Base-by-base conservation (phyloP, 805 yeast species). In the Kodamaea sagamina region DNA sequence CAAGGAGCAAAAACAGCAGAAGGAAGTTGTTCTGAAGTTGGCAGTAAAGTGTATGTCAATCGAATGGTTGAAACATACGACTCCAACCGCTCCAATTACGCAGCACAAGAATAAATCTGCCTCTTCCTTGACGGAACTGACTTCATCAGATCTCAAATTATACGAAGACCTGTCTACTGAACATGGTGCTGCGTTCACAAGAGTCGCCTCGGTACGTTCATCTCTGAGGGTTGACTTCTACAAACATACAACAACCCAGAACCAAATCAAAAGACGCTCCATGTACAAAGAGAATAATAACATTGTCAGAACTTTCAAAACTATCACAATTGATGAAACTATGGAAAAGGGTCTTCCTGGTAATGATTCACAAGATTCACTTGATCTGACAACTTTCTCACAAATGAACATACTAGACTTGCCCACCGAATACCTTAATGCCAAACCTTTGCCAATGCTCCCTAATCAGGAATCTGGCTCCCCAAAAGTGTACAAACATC, bases 171-270 rank as follows among this genome's bases (percentile, higher is more conserved):
- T 39, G 6, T 53, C 62, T 6, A 44, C 34, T 21, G 63, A 60
- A 22, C 57, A 63, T 12, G 57, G 52, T 3, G 56, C 58, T 11
- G 46, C 58, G 11, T 56, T 63, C 39, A 59, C 65, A 1, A 49
- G 65, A 46, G 51, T 61, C 7, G 63, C 74, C 5, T 68, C 74
- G 0, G 67, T 69, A 2, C 50, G 70, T 39, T 54, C 74, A 0
- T 57, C 66, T 1, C 50, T 59, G 10, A 52, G 62, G 42, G 59
- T 53, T 25, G 74, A 70, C 49, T 69, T 63, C 48, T 65, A 70
- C 46, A 50, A 55, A 36, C 64, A 59, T 36, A 65, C 70, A 6
- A 58, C 64, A 0, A 42, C 53, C 3, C 71, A 63, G 44, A 67
- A 63, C 39, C 71, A 63, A 45, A 67, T 62, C 36, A 41, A 36